phyloP scores from a whole-genome alignment of 2,329 filamentous ascomycete species.

The Hymenoscyphus infarciens region DNA sequence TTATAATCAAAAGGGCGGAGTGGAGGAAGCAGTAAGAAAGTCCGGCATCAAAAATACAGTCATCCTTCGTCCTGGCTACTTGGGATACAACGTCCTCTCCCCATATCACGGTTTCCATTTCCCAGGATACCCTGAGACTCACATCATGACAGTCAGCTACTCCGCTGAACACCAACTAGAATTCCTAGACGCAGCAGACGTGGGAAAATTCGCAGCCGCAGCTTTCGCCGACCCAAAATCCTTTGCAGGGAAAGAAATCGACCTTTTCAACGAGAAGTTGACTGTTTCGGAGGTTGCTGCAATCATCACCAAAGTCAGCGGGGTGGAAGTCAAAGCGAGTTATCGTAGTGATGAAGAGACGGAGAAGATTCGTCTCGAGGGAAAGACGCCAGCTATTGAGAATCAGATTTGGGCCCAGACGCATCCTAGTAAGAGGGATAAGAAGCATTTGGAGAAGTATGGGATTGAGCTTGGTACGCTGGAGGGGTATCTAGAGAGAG shows the following conservation, averaged over 20 bases:
- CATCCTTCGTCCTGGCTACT: slow-evolving; percentile 15
- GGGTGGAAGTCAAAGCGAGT: slow-evolving; percentile 26
- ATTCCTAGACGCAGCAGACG: slow-evolving; percentile 14
- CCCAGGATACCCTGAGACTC: slow-evolving; percentile 4
- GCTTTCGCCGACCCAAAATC: slow-evolving; percentile 19
- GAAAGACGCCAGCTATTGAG: slow-evolving; percentile 6
- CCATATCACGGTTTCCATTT: slow-evolving; percentile 10
- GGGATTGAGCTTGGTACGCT: slow-evolving; percentile 6
- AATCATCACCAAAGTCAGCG: slow-evolving; percentile 33
- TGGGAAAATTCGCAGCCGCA: slow-evolving; percentile 20
- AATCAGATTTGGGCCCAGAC: slow-evolving; percentile 5
- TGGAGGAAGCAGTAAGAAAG: slow-evolving; percentile 16
- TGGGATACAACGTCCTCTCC: slow-evolving; percentile 15
- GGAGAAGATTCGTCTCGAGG: not conserved
- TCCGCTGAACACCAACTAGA: not conserved
- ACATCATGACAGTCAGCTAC: slow-evolving; percentile 6
- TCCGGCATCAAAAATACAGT: slow-evolving; percentile 16
- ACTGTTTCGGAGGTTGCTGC: slow-evolving; percentile 23
- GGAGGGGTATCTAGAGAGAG: slow-evolving; percentile 4
- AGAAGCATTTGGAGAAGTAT: slow-evolving; percentile 7
- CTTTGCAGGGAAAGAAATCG: slow-evolving; percentile 12
- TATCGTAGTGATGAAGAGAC: slow-evolving; percentile 7
- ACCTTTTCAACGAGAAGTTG: slow-evolving; percentile 6
- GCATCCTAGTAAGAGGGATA: not conserved
- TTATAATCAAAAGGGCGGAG: slow-evolving; percentile 10